Evolutionary conservation across 768 basidiomycete genomes (phyloP).

Genomic region (Termitomyces sp.): DNA sequence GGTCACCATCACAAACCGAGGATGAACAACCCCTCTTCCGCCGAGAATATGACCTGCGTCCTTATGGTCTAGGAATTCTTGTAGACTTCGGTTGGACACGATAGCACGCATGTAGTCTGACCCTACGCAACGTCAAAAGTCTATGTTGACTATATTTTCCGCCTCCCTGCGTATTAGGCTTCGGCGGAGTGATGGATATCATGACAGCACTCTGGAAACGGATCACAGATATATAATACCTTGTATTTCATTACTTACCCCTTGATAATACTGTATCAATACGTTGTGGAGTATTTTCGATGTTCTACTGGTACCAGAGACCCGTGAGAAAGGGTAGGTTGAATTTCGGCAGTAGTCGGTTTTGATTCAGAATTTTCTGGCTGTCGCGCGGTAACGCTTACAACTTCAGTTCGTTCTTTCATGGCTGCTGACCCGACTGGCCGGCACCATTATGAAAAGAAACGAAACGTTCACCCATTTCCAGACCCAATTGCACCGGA

Average conservation of each 20-base stretch:
- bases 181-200: neutral
- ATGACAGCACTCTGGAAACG: conserved; percentile 6
- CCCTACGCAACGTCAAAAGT: neutral
- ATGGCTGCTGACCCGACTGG: conserved; percentile 35
- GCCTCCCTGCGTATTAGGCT: neutral
- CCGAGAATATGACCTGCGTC: conserved; percentile 65
- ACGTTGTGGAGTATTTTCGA: neutral
- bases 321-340: conserved; percentile 18
- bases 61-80: conserved; percentile 66
- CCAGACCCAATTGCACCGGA: conserved; percentile 33
- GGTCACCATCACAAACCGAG: conserved; percentile 9
- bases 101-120: conserved; percentile 3
- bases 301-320: neutral
- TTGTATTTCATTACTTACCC: conserved; percentile 13
- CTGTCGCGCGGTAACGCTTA: neutral
- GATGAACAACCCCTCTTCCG: conserved; percentile 26
- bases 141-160: conserved; percentile 1
- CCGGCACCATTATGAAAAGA: conserved; percentile 25
- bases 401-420: conserved; percentile 5
- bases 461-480: conserved; percentile 33
- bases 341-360: conserved; percentile 18
- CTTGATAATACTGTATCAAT: conserved; percentile 13
- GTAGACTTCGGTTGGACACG: conserved; percentile 71
- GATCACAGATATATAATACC: conserved; percentile 15
- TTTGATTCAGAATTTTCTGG: conserved; percentile 9